Evolutionary conservation across 2,329 filamentous ascomycete genomes (phyloP).

Genomic region (Parasarocladium wereldwijsianum): DNA sequence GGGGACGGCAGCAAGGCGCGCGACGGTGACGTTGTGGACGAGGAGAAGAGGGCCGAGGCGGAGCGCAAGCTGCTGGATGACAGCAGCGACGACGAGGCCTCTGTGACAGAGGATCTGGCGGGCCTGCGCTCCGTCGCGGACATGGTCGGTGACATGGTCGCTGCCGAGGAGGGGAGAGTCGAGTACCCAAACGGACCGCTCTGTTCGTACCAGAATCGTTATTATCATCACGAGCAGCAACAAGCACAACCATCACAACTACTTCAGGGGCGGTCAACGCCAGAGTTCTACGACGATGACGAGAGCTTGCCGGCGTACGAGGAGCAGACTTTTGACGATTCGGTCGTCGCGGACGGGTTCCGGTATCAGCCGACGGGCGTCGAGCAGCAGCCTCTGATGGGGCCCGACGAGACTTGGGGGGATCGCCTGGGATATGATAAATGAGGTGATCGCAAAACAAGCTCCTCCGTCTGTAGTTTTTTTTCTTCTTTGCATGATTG

Average conservation of each 20-base stretch:
- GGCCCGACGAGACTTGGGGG: no score
- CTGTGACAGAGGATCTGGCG: slow-evolving; percentile 34
- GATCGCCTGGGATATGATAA: no score
- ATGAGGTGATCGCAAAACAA: no score
- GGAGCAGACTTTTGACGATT: slow-evolving; percentile 14
- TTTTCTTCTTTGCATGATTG: no score
- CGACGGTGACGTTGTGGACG: slow-evolving; percentile 9
- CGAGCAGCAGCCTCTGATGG: no score
- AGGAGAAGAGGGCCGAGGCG: slow-evolving; percentile 24
- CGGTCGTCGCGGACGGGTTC: slow-evolving; percentile 28
- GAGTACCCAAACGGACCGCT: slow-evolving; percentile 5
- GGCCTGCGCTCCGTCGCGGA: slow-evolving; percentile 30
- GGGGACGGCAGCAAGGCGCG: no score
- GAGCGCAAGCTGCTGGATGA: slow-evolving; percentile 1
- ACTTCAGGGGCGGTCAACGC: slow-evolving; percentile 3
- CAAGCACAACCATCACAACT: slow-evolving; percentile 5
- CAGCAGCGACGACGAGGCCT: slow-evolving; percentile 11
- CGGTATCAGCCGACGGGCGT: slow-evolving; percentile 24
- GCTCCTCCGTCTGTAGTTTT: no score
- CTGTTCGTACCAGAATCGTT: slow-evolving; percentile 7
- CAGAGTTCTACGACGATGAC: slow-evolving; percentile 17
- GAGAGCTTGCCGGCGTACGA: slow-evolving; percentile 29
- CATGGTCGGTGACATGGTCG: slow-evolving; percentile 29
- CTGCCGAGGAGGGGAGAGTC: slow-evolving; percentile 25
- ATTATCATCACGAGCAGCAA: slow-evolving; percentile 8